A percentile compares a stretch with the other conserved stretches of the same genome.
These are phyloP conservation scores for Diddensiella santjacobensis DNA, from an alignment of 805 yeast species.

Conservation along the genomic window DNA sequence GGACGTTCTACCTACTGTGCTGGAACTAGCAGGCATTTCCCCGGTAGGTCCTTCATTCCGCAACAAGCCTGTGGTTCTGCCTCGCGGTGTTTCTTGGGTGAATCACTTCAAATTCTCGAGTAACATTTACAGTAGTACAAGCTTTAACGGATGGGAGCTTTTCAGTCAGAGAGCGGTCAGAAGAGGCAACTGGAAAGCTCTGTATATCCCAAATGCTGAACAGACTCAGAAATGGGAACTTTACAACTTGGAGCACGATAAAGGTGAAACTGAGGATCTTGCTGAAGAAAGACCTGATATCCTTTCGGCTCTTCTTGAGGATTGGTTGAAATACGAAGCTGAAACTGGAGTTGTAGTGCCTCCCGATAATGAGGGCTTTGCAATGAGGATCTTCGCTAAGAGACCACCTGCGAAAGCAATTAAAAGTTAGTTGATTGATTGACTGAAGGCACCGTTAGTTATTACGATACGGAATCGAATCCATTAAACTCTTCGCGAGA, in stretches of 20 bases:
- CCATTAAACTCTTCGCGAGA: too few relatives aligned
- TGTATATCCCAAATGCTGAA: slow-evolving; percentile 46
- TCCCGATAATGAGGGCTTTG: slow-evolving; percentile 1
- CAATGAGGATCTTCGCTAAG: slow-evolving; percentile 5
- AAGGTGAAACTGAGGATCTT: slow-evolving; percentile 48
- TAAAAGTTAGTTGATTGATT: too few relatives aligned
- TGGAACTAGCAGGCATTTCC: slow-evolving; percentile 46
- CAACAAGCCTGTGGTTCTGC: slow-evolving; percentile 42
- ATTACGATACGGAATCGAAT: too few relatives aligned
- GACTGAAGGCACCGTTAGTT: too few relatives aligned
- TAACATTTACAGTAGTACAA: slow-evolving; percentile 1
- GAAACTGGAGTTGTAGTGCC: slow-evolving; percentile 11
- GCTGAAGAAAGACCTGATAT: slow-evolving; percentile 35
- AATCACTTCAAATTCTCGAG: slow-evolving; percentile 29
- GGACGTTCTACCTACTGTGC: slow-evolving; percentile 55
- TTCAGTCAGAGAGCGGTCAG: slow-evolving; percentile 53
- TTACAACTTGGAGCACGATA: slow-evolving; percentile 35
- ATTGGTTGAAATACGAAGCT: slow-evolving; percentile 50
- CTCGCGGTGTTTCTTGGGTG: slow-evolving; percentile 47
- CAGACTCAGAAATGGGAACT: slow-evolving; percentile 48
- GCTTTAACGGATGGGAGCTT: slow-evolving; percentile 50
- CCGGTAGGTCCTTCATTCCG: slow-evolving; percentile 30
- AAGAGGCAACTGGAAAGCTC: slow-evolving; percentile 45
- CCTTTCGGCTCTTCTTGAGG: slow-evolving; percentile 39
- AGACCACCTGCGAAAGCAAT: too few relatives aligned